Conservation (phyloP, 108 stramenopile genomes). For the Skeletonema costatum region DNA sequence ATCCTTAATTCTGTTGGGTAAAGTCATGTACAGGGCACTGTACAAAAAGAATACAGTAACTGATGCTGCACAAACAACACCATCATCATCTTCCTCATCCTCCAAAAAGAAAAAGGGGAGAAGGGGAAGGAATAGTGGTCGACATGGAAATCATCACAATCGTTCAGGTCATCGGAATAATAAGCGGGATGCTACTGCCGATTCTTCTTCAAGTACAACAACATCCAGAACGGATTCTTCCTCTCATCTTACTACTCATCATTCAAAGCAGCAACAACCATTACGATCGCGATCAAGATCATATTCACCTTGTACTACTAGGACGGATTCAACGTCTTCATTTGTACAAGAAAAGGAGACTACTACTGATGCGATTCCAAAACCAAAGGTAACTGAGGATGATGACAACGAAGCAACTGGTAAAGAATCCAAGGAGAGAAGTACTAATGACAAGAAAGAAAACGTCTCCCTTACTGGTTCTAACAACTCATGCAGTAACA, state of each 20-base stretch:
- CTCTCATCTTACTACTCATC: neutral
- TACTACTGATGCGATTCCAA: neutral
- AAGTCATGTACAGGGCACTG: neutral
- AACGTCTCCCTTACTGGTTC: neutral
- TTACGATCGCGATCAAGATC: constrained; percentile 2
- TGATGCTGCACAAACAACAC: neutral
- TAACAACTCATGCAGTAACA: neutral
- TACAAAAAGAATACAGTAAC: neutral
- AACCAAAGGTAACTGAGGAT: neutral
- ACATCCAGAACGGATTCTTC: neutral
- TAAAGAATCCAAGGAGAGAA: neutral
- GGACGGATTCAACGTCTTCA: neutral
- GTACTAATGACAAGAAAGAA: neutral
- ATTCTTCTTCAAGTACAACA: neutral
- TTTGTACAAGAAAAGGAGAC: constrained; percentile 2
- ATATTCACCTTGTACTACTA: neutral
- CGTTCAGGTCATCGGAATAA: constrained; percentile 37
- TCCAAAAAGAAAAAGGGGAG: constrained; percentile 50
- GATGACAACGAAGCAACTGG: neutral
- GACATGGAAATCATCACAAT: constrained; percentile 38
- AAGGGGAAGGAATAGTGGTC: constrained; percentile 50
- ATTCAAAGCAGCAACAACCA: neutral
- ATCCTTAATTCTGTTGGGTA: neutral
- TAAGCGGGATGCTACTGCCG: constrained; percentile 60
- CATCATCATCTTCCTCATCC: neutral